Percentiles rank a stretch among this genome's conserved stretches.
Conservation (phyloP, 495 filamentous ascomycete species). For the Aspergillus olivimuriae region DNA sequence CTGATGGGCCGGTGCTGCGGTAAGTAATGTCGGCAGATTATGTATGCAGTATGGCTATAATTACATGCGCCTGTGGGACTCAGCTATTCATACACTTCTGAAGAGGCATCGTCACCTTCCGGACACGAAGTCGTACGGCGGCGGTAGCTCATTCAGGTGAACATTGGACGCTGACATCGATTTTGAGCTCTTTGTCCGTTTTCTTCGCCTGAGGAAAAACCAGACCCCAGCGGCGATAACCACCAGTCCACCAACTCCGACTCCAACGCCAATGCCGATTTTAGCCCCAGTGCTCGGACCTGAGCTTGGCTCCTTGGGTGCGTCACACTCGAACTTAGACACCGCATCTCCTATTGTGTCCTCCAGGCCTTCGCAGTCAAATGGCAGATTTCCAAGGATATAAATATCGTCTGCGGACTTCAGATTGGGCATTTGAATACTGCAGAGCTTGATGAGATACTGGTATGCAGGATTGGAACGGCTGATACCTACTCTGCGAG, state of each 20-base stretch:
- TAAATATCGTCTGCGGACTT: background rate
- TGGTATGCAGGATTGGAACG: too few species aligned
- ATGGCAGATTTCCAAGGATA: background rate
- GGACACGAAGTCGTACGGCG: too few species aligned
- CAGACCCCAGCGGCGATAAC: background rate
- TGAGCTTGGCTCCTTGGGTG: background rate
- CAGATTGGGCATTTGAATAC: background rate
- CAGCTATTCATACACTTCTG: too few species aligned
- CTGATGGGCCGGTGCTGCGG: too few species aligned
- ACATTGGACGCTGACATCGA: background rate
- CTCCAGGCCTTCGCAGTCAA: background rate
- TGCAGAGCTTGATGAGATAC: background rate
- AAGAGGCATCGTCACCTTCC: too few species aligned
- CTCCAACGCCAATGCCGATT: background rate
- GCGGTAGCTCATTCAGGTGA: background rate
- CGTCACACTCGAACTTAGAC: background rate
- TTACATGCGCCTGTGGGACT: too few species aligned
- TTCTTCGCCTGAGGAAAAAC: background rate
- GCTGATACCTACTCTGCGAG: background rate
- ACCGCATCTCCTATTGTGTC: background rate
- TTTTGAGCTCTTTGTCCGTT: background rate
- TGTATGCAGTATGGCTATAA: too few species aligned
- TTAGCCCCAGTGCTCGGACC: background rate
- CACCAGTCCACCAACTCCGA: background rate
- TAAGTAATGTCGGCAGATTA: too few species aligned